Percentiles rank a stretch among this genome's conserved stretches.
Conservation (phyloP, 805 yeast genomes). For the Suhomyces sp. region DNA sequence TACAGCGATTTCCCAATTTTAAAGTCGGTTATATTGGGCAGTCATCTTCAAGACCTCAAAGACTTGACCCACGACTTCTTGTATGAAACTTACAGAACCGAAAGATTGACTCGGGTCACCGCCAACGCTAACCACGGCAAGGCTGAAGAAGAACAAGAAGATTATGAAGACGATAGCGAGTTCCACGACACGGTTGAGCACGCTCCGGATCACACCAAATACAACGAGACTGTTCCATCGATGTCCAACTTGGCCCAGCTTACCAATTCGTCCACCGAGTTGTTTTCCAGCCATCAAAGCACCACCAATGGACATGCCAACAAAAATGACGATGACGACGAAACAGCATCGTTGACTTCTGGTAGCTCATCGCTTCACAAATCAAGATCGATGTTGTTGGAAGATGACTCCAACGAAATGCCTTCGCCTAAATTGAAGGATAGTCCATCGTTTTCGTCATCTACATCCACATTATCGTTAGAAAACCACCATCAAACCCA, state of each 20-base stretch:
- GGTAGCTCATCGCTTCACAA: constrained; percentile 18
- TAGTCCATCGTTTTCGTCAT: constrained; percentile 26
- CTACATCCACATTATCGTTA: constrained; percentile 28
- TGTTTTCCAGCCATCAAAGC: not conserved
- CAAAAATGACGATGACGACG: constrained; percentile 10
- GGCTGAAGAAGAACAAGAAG: constrained; percentile 13
- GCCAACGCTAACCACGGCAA: constrained; percentile 23
- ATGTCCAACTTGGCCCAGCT: constrained; percentile 61
- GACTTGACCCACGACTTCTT: constrained; percentile 74
- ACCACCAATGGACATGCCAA: constrained; percentile 1
- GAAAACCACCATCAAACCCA: constrained; percentile 9
- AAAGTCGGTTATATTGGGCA: constrained; percentile 70
- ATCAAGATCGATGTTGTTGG: constrained; percentile 37
- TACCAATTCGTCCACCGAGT: constrained; percentile 17
- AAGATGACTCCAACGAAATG: constrained; percentile 18
- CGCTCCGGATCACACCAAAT: constrained; percentile 4
- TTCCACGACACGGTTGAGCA: constrained; percentile 25
- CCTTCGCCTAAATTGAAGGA: constrained; percentile 28
- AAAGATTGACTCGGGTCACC: constrained; percentile 60
- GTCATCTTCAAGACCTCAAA: constrained; percentile 79
- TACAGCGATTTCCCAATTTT: constrained; percentile 55
- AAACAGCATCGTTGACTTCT: constrained; percentile 20
- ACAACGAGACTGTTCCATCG: constrained; percentile 42
- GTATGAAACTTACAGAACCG: constrained; percentile 79
- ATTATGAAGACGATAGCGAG: constrained; percentile 15